A percentile compares a stretch with the other conserved stretches of the same genome.
Evolutionary conservation across 441 rosid genomes (phyloP).

Genomic region (Adansonia madagascariensis): DNA sequence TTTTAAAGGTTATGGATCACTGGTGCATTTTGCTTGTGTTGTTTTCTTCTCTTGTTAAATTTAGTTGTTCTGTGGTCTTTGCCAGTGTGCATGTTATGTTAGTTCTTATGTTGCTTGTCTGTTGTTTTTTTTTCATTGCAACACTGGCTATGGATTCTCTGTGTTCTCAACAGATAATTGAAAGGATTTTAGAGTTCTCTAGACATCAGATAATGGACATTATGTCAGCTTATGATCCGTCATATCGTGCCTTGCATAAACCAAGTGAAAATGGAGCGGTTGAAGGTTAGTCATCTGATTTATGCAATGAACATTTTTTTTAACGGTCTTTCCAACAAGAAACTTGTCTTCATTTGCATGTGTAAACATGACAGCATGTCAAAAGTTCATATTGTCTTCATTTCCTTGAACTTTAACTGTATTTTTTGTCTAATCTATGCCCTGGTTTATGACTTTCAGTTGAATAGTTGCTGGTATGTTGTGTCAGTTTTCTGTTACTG

Average conservation of each 20-base stretch:
- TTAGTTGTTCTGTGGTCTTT: constrained; percentile 27
- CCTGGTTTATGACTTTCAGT: neutral
- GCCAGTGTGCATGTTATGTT: constrained; percentile 13
- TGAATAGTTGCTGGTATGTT: neutral
- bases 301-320: constrained; percentile 23
- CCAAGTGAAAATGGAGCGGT: constrained; percentile 70
- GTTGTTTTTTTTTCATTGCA: constrained; percentile 5
- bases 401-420: neutral
- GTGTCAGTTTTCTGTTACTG: constrained; percentile 17
- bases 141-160: constrained; percentile 9
- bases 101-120: constrained; percentile 9
- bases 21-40: neutral
- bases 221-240: constrained; percentile 92
- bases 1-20: neutral
- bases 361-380: neutral
- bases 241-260: constrained; percentile 82
- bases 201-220: constrained; percentile 86
- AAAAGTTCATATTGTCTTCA: neutral
- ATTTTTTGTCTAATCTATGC: constrained; percentile 1
- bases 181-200: constrained; percentile 93
- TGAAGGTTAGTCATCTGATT: constrained; percentile 59
- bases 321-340: constrained; percentile 1
- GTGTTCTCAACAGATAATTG: constrained; percentile 70
- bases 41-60: neutral
- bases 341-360: neutral